Percentiles rank a stretch among this genome's conserved stretches.
Conservation (phyloP, 208 protist genomes). For the Leishmania guyanensis region DNA sequence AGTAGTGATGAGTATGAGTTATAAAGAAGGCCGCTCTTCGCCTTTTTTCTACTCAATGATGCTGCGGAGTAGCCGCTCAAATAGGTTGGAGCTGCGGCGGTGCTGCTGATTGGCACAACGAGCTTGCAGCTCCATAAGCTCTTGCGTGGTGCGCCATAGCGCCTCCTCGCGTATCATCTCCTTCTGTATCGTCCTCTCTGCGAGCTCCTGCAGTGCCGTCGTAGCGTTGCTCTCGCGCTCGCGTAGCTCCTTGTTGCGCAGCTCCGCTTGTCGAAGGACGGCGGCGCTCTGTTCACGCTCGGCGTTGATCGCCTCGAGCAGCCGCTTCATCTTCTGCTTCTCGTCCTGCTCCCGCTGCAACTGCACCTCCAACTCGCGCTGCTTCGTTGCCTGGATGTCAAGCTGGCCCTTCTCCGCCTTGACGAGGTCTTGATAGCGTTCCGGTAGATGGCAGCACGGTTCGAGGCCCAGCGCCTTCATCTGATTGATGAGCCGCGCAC, state of each 20-base stretch:
- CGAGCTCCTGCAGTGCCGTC: slow-evolving; percentile 45
- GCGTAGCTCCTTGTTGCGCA: slow-evolving; percentile 55
- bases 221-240: slow-evolving; percentile 49
- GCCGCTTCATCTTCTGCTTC: slow-evolving; percentile 50
- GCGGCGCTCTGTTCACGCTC: slow-evolving; percentile 63
- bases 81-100: slow-evolving; percentile 34
- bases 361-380: slow-evolving; percentile 64
- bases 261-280: slow-evolving; percentile 49
- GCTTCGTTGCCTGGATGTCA: slow-evolving; percentile 54
- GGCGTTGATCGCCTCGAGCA: slow-evolving; percentile 62
- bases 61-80: slow-evolving; percentile 40
- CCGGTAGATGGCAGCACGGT: slow-evolving; percentile 74
- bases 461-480: slow-evolving; percentile 62
- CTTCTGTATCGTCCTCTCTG: slow-evolving; percentile 51
- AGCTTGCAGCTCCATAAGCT: slow-evolving; percentile 71
- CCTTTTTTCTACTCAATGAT: slow-evolving; percentile 23
- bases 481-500: slow-evolving; percentile 70
- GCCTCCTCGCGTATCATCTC: slow-evolving; percentile 70
- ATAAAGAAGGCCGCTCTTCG: neutral
- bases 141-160: slow-evolving; percentile 50
- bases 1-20: neutral
- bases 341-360: slow-evolving; percentile 65
- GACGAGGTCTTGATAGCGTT: slow-evolving; percentile 67
- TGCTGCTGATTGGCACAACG: slow-evolving; percentile 44
- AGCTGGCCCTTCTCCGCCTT: slow-evolving; percentile 54